These are phyloP conservation scores for Suhomyces maxii DNA, from an alignment of 1,139 yeast species.

Conservation along the genomic window DNA sequence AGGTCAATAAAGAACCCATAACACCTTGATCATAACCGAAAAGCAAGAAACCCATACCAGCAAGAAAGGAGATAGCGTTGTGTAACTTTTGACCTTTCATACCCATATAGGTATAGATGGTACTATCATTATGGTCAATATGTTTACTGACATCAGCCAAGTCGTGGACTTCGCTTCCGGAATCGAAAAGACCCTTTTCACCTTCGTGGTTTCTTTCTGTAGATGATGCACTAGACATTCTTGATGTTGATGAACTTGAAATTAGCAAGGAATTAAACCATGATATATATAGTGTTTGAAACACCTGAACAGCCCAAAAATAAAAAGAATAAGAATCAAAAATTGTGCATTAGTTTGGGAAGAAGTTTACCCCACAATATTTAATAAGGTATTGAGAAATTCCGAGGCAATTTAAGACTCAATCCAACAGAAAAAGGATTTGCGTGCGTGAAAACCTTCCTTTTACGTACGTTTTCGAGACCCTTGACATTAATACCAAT, in stretches of 20 bases:
- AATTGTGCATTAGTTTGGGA: not conserved
- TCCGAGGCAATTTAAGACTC: too few relatives aligned
- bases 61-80: constrained; percentile 26
- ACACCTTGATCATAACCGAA: constrained; percentile 55
- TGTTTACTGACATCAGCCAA: not conserved
- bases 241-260: not conserved
- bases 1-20: constrained; percentile 46
- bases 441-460: too few relatives aligned
- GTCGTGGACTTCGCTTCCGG: constrained; percentile 1
- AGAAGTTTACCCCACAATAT: not conserved
- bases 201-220: not conserved
- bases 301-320: not conserved
- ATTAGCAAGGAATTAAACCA: not conserved
- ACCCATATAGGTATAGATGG: constrained; percentile 21
- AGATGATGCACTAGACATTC: constrained; percentile 2
- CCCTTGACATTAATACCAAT: too few relatives aligned
- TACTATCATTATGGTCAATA: not conserved
- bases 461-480: too few relatives aligned
- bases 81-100: constrained; percentile 27
- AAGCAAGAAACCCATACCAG: constrained; percentile 33
- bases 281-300: not conserved
- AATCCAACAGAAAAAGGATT: too few relatives aligned
- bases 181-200: constrained; percentile 1
- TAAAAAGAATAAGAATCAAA: too few relatives aligned
- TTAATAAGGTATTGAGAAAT: too few relatives aligned